A percentile compares a stretch with the other conserved stretches of the same genome.
Evolutionary conservation across 495 filamentous ascomycete genomes (phyloP).

Genomic region (Neurospora sp.): DNA sequence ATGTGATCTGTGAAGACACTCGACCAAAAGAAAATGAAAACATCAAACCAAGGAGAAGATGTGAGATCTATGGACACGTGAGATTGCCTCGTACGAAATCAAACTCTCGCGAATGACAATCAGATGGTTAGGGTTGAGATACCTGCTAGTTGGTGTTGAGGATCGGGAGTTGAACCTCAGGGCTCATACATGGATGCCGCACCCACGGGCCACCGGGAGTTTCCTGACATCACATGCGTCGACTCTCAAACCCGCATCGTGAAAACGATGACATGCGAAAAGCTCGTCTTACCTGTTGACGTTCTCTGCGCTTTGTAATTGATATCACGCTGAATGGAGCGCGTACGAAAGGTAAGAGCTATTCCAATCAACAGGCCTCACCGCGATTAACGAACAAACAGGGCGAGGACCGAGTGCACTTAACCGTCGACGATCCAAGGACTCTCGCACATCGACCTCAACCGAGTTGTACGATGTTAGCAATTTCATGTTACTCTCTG

Average conservation of each 20-base stretch:
- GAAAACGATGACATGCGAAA: background rate
- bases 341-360: background rate
- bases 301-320: background rate
- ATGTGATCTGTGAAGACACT: background rate
- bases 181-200: background rate
- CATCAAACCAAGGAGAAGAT: background rate
- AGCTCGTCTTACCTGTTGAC: background rate
- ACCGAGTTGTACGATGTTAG: background rate
- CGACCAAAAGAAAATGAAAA: background rate
- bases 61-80: background rate
- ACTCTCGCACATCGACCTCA: background rate
- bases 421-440: background rate
- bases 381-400: background rate
- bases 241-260: background rate
- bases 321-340: background rate
- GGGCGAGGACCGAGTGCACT: background rate
- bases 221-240: background rate
- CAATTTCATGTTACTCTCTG: background rate
- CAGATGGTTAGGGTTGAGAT: background rate
- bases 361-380: background rate
- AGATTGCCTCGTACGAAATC: background rate
- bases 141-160: background rate
- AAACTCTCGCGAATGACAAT: background rate
- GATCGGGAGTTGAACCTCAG: background rate
- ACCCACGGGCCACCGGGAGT: background rate